Percentiles rank a stretch among this genome's conserved stretches.
Evolutionary conservation across 805 yeast species (phyloP).

Genomic region (Sungouiella thailandica): DNA sequence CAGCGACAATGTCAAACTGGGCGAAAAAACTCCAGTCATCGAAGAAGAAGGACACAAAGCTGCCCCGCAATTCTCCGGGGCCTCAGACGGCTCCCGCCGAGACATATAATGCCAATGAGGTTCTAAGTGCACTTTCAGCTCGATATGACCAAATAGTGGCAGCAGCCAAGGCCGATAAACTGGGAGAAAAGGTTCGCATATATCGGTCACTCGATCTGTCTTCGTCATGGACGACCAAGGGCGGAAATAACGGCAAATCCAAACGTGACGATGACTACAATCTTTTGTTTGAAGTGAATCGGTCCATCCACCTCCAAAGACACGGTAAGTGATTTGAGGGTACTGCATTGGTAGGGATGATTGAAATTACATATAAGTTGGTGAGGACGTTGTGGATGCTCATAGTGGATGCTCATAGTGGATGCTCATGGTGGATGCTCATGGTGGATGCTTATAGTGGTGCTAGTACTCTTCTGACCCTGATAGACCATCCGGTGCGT

Average conservation of each 20-base stretch:
- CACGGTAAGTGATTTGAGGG: neutral
- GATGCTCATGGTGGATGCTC: no score
- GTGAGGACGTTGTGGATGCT: neutral
- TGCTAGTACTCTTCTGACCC: no score
- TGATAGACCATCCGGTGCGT: no score
- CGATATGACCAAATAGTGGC: conserved; percentile 15
- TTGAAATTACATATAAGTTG: neutral
- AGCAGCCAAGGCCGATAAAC: conserved; percentile 18
- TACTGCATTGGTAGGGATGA: neutral
- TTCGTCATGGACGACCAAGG: conserved; percentile 14
- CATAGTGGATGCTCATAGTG: no score
- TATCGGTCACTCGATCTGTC: conserved; percentile 23
- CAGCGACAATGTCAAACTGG: conserved; percentile 15
- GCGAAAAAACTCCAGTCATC: conserved; percentile 8
- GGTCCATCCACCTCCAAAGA: conserved; percentile 2
- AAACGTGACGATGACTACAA: conserved; percentile 7
- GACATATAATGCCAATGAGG: conserved; percentile 16
- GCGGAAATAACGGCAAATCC: conserved; percentile 3
- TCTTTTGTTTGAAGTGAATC: conserved; percentile 12
- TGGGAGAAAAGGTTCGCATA: conserved; percentile 14
- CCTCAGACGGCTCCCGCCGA: conserved; percentile 3
- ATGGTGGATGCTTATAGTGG: no score
- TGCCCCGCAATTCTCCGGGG: neutral
- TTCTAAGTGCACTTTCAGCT: conserved; percentile 15
- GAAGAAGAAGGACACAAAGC: neutral